A percentile compares a stretch with the other conserved stretches of the same genome.
Conservation (phyloP, 2,329 filamentous ascomycete species). For the Capronia coronata region DNA sequence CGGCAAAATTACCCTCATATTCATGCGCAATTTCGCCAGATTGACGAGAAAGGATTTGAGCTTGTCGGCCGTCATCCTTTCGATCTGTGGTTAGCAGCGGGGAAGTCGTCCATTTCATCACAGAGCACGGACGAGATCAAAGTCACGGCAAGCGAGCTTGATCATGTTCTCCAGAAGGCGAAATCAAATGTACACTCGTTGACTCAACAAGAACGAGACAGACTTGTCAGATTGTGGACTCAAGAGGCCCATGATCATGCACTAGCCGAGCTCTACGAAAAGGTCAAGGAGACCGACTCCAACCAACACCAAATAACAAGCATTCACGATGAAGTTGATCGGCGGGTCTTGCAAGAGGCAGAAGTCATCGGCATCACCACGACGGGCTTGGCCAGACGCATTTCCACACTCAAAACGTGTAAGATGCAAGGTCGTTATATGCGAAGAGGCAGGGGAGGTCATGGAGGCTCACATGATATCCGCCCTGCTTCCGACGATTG, state of each 20-base stretch:
- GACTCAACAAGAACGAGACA: conserved; percentile 7
- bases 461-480: conserved; percentile 62
- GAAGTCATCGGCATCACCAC: conserved; percentile 65
- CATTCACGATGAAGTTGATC: conserved; percentile 3
- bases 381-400: conserved; percentile 56
- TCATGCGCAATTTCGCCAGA: neutral
- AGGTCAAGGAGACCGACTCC: conserved; percentile 40
- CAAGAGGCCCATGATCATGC: conserved; percentile 41
- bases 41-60: conserved; percentile 5
- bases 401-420: too few species aligned
- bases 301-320: conserved; percentile 30
- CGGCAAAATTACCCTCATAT: neutral
- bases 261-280: conserved; percentile 36
- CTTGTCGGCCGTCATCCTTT: conserved; percentile 2
- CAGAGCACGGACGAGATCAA: too few species aligned
- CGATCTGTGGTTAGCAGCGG: neutral
- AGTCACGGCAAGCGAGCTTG: neutral
- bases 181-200: conserved; percentile 1
- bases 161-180: conserved; percentile 5
- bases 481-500: conserved; percentile 48
- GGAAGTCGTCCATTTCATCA: neutral
- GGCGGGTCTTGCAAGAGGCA: conserved; percentile 45
- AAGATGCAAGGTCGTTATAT: too few species aligned
- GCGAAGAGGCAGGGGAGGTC: conserved; percentile 67
- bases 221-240: conserved; percentile 28